Evolutionary conservation across 768 basidiomycete genomes (phyloP), one percentile per base, ranked within the genome.

Genomic region (Boletus sp.): DNA sequence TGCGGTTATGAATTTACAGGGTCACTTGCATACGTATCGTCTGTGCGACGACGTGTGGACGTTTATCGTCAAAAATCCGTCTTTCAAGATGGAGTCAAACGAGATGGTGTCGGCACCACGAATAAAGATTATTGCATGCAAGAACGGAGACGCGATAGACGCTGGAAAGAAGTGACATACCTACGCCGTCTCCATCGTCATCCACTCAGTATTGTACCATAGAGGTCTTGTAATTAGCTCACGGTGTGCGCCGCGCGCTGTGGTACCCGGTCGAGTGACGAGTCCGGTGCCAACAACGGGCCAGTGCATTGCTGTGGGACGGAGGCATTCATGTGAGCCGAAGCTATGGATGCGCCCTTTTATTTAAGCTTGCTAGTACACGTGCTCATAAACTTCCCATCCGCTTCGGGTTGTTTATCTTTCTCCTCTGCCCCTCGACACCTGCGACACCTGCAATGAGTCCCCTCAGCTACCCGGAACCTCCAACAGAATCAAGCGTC

Each of bases 41-140:
- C 79, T 93, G 4, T 93, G 91, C 70, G 93, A 96, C 74, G 94
- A 95, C 67, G 96, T 98, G 45, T 98, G 97, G 97, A 98, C 96
- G 50, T 99, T 98, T 72, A 90, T 96, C 58, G 90, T 98, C 47
- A 91, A 93, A 71, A 86, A 95, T 62, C 88, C 95, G 9, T 75
- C 76, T 15, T 96, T 99, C 75, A 98, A 98, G 75, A 93, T 98
- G 88, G 97, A 99, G 72, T 83, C 85, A 59, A 90, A 88, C 70
- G 87, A 91, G 66, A 75, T 84, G 69, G 83, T 93, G 53, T 75
- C 70, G 38, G 80, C 88, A 5, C 80, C 82, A 29, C 84, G 89
- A 70, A 92, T 97, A 72, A 97, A 98, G 79, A 98, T 99, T 55
- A 94, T 99, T 59, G 96, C 97, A 6, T 98, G 96, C 78, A 98